These are phyloP conservation scores for Laetiporus sulphureus DNA, from an alignment of 1,284 basidiomycete species.

Conservation along the genomic window DNA sequence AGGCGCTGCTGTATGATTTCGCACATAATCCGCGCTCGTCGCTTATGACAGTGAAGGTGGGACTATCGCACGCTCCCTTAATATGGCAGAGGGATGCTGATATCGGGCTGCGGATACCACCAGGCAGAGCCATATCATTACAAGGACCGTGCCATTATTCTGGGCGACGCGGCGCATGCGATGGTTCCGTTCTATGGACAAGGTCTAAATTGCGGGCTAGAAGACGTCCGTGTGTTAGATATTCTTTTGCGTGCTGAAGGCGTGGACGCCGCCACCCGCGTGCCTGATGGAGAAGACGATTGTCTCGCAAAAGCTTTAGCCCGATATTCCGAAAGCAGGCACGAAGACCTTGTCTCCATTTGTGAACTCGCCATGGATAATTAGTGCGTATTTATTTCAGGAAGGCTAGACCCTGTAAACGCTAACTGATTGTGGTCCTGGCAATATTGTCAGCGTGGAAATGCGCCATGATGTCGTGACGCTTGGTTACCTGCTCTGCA, in stretches of 20 bases:
- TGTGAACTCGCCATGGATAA: conserved; percentile 90
- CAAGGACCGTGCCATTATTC: conserved; percentile 79
- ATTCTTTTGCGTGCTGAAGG: conserved; percentile 67
- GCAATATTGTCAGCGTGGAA: conserved; percentile 57
- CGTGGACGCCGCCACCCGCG: conserved; percentile 38
- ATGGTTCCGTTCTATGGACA: conserved; percentile 99
- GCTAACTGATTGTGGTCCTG: conserved; percentile 3
- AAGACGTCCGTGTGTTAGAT: conserved; percentile 90
- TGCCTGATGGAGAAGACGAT: conserved; percentile 38
- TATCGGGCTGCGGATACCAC: too few species aligned
- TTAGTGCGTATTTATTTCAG: conserved; percentile 57
- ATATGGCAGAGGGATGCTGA: too few species aligned
- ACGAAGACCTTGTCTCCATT: conserved; percentile 88
- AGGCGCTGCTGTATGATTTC: conserved; percentile 72
- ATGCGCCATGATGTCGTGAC: conserved; percentile 93
- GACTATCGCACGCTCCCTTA: too few species aligned
- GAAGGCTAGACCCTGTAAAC: background rate
- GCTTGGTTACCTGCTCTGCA: conserved; percentile 74
- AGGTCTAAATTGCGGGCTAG: conserved; percentile 95
- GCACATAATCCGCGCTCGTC: conserved; percentile 80
- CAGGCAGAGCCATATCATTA: conserved; percentile 88
- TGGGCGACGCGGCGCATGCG: conserved; percentile 94
- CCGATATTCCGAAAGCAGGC: conserved; percentile 74
- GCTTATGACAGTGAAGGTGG: conserved; percentile 87
- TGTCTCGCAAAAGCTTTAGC: conserved; percentile 62